A percentile compares a stretch with the other conserved stretches of the same genome.
These are phyloP conservation scores for Suillus variegatus DNA, from an alignment of 768 basidiomycete species.

Conservation along the genomic window DNA sequence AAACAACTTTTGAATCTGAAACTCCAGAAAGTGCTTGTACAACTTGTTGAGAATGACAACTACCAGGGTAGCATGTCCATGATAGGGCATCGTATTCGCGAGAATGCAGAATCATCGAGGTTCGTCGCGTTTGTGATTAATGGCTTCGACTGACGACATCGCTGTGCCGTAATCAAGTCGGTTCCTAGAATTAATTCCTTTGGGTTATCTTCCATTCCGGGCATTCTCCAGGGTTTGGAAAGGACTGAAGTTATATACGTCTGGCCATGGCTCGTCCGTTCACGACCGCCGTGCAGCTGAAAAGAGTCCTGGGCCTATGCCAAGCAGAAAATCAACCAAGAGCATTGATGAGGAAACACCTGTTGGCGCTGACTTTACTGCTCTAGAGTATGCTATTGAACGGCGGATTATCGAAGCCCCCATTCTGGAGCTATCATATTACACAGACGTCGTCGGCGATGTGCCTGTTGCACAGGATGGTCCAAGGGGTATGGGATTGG, in stretches of 20 bases:
- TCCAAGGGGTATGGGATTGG: conserved; percentile 34
- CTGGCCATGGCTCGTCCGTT: conserved; percentile 20
- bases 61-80: conserved; percentile 67
- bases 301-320: conserved; percentile 5
- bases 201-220: conserved; percentile 39
- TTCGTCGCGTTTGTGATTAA: conserved; percentile 7
- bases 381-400: conserved; percentile 85
- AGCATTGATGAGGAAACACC: conserved; percentile 55
- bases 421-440: conserved; percentile 80
- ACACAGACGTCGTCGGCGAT: conserved; percentile 79
- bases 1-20: conserved; percentile 76
- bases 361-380: conserved; percentile 54
- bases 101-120: conserved; percentile 51
- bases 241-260: conserved; percentile 45
- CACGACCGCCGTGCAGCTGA: not conserved
- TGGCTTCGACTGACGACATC: not conserved
- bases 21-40: conserved; percentile 65
- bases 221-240: conserved; percentile 57
- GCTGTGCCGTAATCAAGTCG: conserved; percentile 20
- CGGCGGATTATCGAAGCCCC: conserved; percentile 80
- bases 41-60: conserved; percentile 73
- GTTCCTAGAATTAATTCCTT: conserved; percentile 26
- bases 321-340: conserved; percentile 21
- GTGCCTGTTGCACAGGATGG: conserved; percentile 49
- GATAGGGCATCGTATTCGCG: conserved; percentile 64